Base-by-base conservation (phyloP, 495 filamentous ascomycete species). In the Neurospora hispaniola region DNA sequence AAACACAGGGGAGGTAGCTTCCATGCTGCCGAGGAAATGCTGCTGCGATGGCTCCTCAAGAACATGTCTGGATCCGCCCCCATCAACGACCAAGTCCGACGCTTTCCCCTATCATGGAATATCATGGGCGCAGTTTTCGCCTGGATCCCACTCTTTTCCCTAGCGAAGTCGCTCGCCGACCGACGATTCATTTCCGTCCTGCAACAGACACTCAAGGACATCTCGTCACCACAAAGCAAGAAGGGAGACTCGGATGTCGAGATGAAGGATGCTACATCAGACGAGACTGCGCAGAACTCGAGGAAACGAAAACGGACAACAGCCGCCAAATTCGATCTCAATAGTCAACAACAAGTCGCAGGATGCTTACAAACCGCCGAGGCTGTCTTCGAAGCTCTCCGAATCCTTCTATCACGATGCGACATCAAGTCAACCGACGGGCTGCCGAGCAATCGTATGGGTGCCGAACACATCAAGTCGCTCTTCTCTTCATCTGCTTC, bases 21-120 rank as follows among this genome's bases (percentile, higher is more conserved):
- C 46, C 81, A 85, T 70, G 83, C 80, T 9, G 82, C 82, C 42
- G 83, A 86, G 76, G 82, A 85, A 70, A 85, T 80, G 74, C 80
- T 85, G 75, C 69, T 85, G 73, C 82, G 84, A 78, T 85, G 82
- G 82, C 79, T 86, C 39, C 81, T 86, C 35, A 85, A 86, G 73
- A 79, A 82, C 66, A 86, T 85, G 84, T 81, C 79, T 42, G 82
- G 83, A 31, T 73, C 76, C 44, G 79, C 78, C 42, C 74, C 80
- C 11, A 79, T 76, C 70, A 81, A 83, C 73, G 84, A 86, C 72
- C 80, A 80, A 42, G 66, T 85, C 3, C 83, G 85, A 72, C 80
- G 84, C 42, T 85, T 81, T 72, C 80, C 84, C 20, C 74, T 80
- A 1, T 78, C 81, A 46, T 86, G 85, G 85, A 76, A 79, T 1